Evolutionary conservation across 345 rosid genomes (phyloP).

Genomic region (Microthlaspi erraticum): DNA sequence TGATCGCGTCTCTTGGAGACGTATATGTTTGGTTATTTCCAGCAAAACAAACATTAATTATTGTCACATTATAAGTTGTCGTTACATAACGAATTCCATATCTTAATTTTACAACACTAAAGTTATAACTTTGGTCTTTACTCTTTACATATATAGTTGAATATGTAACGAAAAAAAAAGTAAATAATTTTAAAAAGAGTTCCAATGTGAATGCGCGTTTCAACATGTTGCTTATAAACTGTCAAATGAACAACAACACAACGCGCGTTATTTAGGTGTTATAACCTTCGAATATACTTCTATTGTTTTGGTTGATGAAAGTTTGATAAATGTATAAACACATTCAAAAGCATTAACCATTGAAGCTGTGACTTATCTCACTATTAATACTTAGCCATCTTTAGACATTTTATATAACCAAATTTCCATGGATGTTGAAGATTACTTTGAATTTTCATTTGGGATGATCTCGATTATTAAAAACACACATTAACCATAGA

Average conservation of each 20-base stretch:
- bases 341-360: not conserved
- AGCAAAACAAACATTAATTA: slow-evolving; percentile 18
- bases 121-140: not conserved
- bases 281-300: not conserved
- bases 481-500: too few relatives aligned
- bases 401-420: too few relatives aligned
- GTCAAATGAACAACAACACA: not conserved
- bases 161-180: not conserved
- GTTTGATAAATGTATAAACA: not conserved
- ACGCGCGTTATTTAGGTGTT: slow-evolving; percentile 4
- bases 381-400: too few relatives aligned
- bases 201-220: slow-evolving; percentile 30
- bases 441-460: too few relatives aligned
- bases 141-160: not conserved
- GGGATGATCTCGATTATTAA: too few relatives aligned
- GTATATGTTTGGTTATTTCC: slow-evolving; percentile 32
- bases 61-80: slow-evolving; percentile 39
- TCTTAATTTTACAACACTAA: slow-evolving; percentile 19
- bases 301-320: not conserved
- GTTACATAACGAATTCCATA: slow-evolving; percentile 38
- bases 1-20: slow-evolving; percentile 39
- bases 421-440: too few relatives aligned
- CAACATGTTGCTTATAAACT: not conserved
- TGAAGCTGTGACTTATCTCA: too few relatives aligned
- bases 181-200: not conserved